A percentile compares a stretch with the other conserved stretches of the same genome.
Evolutionary conservation across 495 filamentous ascomycete genomes (phyloP).

Genomic region (Hyaloscypha finlandica): DNA sequence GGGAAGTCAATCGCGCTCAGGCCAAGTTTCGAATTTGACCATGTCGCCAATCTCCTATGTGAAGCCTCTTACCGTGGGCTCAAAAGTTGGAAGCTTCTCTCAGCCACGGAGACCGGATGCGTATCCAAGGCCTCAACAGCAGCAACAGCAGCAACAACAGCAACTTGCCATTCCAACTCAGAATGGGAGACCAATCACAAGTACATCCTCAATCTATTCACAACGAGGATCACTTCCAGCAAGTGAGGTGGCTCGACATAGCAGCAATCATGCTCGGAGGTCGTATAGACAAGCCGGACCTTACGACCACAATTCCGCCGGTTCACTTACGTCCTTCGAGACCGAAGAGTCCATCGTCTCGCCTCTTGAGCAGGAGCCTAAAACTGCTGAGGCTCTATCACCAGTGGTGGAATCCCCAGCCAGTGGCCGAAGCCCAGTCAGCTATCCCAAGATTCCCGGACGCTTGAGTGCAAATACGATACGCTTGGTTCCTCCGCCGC

Average conservation of each 20-base stretch:
- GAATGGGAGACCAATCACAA: slow-evolving; percentile 10
- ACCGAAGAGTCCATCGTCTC: neutral
- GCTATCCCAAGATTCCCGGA: slow-evolving; percentile 45
- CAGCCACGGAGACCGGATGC: slow-evolving; percentile 24
- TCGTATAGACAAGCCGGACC: slow-evolving; percentile 28
- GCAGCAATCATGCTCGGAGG: slow-evolving; percentile 4
- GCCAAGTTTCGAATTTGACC: neutral
- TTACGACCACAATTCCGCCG: slow-evolving; percentile 26
- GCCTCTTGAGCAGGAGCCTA: slow-evolving; percentile 24
- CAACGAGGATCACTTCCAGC: slow-evolving; percentile 4
- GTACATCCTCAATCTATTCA: slow-evolving; percentile 23
- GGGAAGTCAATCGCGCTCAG: slow-evolving; percentile 9
- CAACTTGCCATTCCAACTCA: slow-evolving; percentile 16
- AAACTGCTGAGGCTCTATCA: slow-evolving; percentile 38
- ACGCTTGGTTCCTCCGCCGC: slow-evolving; percentile 36
- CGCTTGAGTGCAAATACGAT: slow-evolving; percentile 27
- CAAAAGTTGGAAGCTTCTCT: slow-evolving; percentile 28
- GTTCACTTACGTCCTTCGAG: slow-evolving; percentile 36
- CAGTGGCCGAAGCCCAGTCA: slow-evolving; percentile 43
- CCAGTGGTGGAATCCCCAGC: slow-evolving; percentile 48
- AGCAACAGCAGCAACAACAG: neutral
- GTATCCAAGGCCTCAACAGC: slow-evolving; percentile 9
- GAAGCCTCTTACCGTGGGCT: slow-evolving; percentile 8
- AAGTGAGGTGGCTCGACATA: slow-evolving; percentile 3
- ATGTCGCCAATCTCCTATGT: slow-evolving; percentile 10